Percentiles rank a stretch among this genome's conserved stretches.
phyloP scores from a whole-genome alignment of 2,329 filamentous ascomycete genomes.

The Arthrinium puccinioides region DNA sequence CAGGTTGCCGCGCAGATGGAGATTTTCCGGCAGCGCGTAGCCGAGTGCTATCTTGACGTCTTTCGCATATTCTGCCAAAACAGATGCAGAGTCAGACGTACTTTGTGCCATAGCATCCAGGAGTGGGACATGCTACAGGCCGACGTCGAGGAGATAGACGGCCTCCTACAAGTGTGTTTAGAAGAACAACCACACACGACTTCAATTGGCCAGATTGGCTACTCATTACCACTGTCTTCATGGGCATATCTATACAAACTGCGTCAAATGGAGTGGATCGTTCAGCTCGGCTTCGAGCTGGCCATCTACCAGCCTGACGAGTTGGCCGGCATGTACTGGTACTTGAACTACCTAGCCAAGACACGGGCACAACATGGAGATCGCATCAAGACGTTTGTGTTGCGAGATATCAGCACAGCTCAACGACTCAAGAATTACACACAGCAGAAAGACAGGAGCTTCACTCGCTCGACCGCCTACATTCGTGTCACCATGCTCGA shows the following conservation, averaged over 20 bases:
- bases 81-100: constrained; percentile 78
- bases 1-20: constrained; percentile 70
- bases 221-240: constrained; percentile 68
- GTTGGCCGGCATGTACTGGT: constrained; percentile 84
- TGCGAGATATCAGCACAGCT: constrained; percentile 28
- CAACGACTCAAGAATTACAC: constrained; percentile 16
- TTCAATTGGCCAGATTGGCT: constrained; percentile 32
- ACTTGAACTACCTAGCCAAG: constrained; percentile 67
- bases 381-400: constrained; percentile 62
- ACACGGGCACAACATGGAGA: constrained; percentile 63
- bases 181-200: constrained; percentile 52
- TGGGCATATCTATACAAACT: constrained; percentile 92
- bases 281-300: constrained; percentile 91
- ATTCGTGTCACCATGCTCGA: constrained; percentile 57
- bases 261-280: constrained; percentile 76
- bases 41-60: constrained; percentile 72
- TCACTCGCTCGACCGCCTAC: constrained; percentile 43
- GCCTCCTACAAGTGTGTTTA: constrained; percentile 53
- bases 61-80: constrained; percentile 85
- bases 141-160: constrained; percentile 73
- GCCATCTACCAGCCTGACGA: constrained; percentile 85
- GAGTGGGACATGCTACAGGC: constrained; percentile 81
- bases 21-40: constrained; percentile 51
- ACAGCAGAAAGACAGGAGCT: constrained; percentile 31
- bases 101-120: constrained; percentile 74